Evolutionary conservation across 169 alveolate species (phyloP).

Genomic region (Plasmodium malariae): DNA sequence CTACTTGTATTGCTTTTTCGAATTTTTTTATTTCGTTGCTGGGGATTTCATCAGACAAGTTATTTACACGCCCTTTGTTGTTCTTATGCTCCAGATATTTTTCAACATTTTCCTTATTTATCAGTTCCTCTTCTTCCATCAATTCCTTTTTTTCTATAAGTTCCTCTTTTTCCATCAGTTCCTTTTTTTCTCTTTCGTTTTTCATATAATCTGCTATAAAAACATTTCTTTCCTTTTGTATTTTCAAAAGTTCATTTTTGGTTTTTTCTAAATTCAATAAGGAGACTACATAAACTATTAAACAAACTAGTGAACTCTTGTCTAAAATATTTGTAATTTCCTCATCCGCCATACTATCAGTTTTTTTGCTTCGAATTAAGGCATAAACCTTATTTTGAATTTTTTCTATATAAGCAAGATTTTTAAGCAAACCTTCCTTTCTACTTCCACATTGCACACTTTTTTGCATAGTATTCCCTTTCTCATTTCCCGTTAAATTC

Average conservation of each 20-base stretch:
- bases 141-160: background rate
- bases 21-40: slow-evolving; percentile 55
- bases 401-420: background rate
- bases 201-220: background rate
- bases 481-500: background rate
- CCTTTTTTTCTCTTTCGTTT: background rate
- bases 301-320: slow-evolving; percentile 2
- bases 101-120: background rate
- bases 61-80: background rate
- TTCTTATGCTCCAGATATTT: background rate
- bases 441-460: too few species aligned
- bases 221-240: background rate
- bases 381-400: slow-evolving; percentile 10
- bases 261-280: slow-evolving; percentile 8
- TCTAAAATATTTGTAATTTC: slow-evolving; percentile 13
- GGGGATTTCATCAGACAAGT: slow-evolving; percentile 8
- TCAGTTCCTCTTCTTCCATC: background rate
- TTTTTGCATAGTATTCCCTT: too few species aligned
- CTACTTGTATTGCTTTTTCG: slow-evolving; percentile 34
- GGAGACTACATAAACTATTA: slow-evolving; percentile 9
- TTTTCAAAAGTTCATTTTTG: background rate
- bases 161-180: background rate
- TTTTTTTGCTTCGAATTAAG: slow-evolving; percentile 14
- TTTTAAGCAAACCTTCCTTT: background rate
- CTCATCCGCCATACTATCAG: background rate